Percentiles rank a stretch among this genome's conserved stretches.
Evolutionary conservation across 148 eudicot species (phyloP).

Genomic region (Limonium bicolor): DNA sequence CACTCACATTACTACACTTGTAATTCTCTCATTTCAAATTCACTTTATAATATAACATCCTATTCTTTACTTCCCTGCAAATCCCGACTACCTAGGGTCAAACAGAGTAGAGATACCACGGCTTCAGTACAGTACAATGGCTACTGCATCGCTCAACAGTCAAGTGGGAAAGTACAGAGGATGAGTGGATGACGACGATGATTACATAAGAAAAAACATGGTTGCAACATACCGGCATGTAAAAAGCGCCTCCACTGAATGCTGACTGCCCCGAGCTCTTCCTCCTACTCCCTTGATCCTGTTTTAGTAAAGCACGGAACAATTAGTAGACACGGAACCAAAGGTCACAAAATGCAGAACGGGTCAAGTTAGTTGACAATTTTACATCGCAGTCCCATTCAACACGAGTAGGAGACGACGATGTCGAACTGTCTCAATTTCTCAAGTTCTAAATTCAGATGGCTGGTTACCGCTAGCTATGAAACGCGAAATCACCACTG

Average conservation of each 20-base stretch:
- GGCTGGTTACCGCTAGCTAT: too few relatives aligned
- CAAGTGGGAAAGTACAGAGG: neutral
- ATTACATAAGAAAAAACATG: constrained; percentile 3
- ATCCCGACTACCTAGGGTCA: too few relatives aligned
- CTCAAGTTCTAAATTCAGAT: neutral
- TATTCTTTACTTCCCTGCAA: too few relatives aligned
- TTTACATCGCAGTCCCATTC: neutral
- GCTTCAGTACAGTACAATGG: neutral
- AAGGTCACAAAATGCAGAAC: neutral
- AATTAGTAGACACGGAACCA: neutral
- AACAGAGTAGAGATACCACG: too few relatives aligned
- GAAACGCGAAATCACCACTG: too few relatives aligned
- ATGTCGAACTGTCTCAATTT: neutral
- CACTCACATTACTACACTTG: too few relatives aligned
- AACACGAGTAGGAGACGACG: neutral
- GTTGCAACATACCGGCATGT: constrained; percentile 39
- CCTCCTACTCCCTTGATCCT: constrained; percentile 30
- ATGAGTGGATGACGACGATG: neutral
- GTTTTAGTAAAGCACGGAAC: neutral
- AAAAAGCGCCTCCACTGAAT: constrained; percentile 57
- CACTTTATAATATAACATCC: too few relatives aligned
- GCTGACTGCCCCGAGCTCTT: constrained; percentile 32
- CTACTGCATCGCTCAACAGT: neutral
- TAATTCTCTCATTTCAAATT: too few relatives aligned
- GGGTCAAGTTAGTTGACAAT: too few relatives aligned